Percentiles rank a stretch among this genome's conserved stretches.
Evolutionary conservation across 2,329 filamentous ascomycete genomes (phyloP).

Genomic region (Whalleya microplaca): DNA sequence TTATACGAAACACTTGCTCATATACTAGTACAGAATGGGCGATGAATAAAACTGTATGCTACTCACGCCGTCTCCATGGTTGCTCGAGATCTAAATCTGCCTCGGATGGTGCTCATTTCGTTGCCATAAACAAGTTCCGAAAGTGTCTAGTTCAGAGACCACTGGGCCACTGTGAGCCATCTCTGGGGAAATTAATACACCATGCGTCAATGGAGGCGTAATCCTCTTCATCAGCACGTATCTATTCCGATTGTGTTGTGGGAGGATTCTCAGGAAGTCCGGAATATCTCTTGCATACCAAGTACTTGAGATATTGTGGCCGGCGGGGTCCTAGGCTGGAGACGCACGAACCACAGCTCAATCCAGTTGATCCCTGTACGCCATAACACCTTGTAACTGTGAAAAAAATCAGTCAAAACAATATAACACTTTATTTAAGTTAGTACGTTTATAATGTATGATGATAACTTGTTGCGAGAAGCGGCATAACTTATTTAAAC

Average conservation of each 20-base stretch:
- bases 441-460: constrained; percentile 32
- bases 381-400: too few species aligned
- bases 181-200: constrained; percentile 38
- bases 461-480: neutral
- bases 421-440: too few species aligned
- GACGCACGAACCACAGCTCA: too few species aligned
- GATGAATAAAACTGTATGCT: neutral
- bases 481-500: too few species aligned
- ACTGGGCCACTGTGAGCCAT: constrained; percentile 41
- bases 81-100: constrained; percentile 37
- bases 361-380: too few species aligned
- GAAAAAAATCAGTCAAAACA: too few species aligned
- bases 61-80: constrained; percentile 33
- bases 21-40: neutral
- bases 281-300: constrained; percentile 43
- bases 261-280: constrained; percentile 34
- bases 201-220: constrained; percentile 34
- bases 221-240: constrained; percentile 48
- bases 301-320: too few species aligned
- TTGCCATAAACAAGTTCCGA: constrained; percentile 46
- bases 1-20: too few species aligned
- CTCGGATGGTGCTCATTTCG: constrained; percentile 4
- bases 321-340: too few species aligned
- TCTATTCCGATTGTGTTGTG: constrained; percentile 34
- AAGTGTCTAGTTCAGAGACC: constrained; percentile 47